phyloP scores from a whole-genome alignment of 1,139 yeast species.

The Pichia sp. region DNA sequence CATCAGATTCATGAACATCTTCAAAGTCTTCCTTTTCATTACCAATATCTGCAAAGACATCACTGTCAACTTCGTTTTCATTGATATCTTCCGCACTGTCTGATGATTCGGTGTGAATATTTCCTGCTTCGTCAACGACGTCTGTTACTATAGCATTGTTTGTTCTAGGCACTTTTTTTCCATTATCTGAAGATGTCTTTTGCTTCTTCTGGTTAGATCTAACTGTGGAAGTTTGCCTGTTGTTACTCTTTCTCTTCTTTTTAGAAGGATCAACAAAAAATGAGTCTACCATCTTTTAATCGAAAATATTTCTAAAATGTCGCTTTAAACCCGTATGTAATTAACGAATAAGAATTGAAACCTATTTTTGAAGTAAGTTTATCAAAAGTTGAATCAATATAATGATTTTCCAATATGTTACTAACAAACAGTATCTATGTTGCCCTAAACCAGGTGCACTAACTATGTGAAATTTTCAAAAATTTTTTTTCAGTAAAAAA shows the following conservation, averaged over 20 bases:
- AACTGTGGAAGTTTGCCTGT: conserved; percentile 18
- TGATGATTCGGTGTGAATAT: conserved; percentile 1
- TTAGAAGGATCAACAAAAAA: conserved; percentile 56
- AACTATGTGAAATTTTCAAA: too few relatives aligned
- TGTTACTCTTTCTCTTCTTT: conserved; percentile 39
- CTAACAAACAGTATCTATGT: too few relatives aligned
- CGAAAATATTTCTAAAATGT: too few relatives aligned
- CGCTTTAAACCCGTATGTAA: too few relatives aligned
- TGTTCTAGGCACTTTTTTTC: neutral
- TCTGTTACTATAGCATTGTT: too few relatives aligned
- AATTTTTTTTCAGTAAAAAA: too few relatives aligned
- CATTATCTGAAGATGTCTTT: conserved; percentile 8
- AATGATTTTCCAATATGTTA: too few relatives aligned
- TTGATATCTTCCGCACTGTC: conserved; percentile 18
- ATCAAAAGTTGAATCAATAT: too few relatives aligned
- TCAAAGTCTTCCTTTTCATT: conserved; percentile 28
- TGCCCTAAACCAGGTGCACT: too few relatives aligned
- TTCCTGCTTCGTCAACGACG: neutral
- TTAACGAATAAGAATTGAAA: too few relatives aligned
- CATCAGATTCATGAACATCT: conserved; percentile 39
- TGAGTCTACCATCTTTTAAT: conserved; percentile 41
- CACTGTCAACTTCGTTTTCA: conserved; percentile 38
- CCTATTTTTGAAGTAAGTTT: too few relatives aligned
- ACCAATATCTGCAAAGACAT: conserved; percentile 26
- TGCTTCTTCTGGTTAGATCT: conserved; percentile 15